Evolutionary conservation across 345 rosid genomes (phyloP).

Genomic region (Crucihimalaya himalaica): DNA sequence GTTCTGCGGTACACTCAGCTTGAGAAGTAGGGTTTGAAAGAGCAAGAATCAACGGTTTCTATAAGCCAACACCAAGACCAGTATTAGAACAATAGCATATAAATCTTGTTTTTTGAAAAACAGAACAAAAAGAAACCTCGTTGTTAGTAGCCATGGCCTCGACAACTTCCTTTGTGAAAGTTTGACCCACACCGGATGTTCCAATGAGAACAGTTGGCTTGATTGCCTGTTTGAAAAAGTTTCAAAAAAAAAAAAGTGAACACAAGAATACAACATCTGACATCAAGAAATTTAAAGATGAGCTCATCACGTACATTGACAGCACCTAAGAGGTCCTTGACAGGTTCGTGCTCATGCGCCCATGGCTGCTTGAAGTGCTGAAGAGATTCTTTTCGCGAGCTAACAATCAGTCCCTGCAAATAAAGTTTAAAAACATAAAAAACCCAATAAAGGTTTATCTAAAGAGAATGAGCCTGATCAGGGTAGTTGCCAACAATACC

Average conservation of each 20-base stretch:
- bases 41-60: slow-evolving; percentile 94
- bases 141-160: slow-evolving; percentile 88
- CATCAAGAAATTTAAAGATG: not conserved
- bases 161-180: slow-evolving; percentile 88
- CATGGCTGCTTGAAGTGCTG: slow-evolving; percentile 96
- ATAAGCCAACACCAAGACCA: slow-evolving; percentile 31
- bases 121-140: slow-evolving; percentile 49
- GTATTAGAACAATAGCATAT: not conserved
- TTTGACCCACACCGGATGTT: slow-evolving; percentile 90
- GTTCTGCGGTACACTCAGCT: slow-evolving; percentile 97
- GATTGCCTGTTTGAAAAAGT: slow-evolving; percentile 59
- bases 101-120: not conserved
- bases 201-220: slow-evolving; percentile 93
- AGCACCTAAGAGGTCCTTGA: slow-evolving; percentile 67
- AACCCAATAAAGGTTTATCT: not conserved
- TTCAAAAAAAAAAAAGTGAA: slow-evolving; percentile 5
- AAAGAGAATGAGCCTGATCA: not conserved
- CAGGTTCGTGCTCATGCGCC: slow-evolving; percentile 87
- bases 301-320: slow-evolving; percentile 56
- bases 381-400: slow-evolving; percentile 77
- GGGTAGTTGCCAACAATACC: slow-evolving; percentile 45
- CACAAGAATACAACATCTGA: not conserved
- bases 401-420: slow-evolving; percentile 81
- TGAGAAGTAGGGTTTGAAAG: slow-evolving; percentile 97
- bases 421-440: not conserved